Percentiles rank a stretch among this genome's conserved stretches.
phyloP scores from a whole-genome alignment of 1,284 basidiomycete species.

The Taiwanofungus camphoratus region DNA sequence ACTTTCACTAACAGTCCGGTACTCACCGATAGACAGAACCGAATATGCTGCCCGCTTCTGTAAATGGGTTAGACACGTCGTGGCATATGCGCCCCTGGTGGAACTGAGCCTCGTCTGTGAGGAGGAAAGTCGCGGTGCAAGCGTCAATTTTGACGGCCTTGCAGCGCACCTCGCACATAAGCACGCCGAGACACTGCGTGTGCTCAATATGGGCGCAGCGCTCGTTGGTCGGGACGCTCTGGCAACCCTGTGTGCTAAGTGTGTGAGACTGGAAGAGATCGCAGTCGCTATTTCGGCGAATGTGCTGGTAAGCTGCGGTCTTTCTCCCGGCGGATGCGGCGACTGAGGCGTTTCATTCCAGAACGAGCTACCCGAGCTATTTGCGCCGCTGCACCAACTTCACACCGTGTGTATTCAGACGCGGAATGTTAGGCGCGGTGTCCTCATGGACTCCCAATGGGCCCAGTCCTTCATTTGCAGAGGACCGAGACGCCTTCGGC shows the following conservation, averaged over 20 bases:
- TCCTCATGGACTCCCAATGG: not conserved
- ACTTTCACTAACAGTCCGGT: constrained; percentile 34
- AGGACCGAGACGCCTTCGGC: constrained; percentile 1
- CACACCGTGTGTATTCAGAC: not conserved
- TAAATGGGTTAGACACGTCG: constrained; percentile 39
- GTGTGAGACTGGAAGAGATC: constrained; percentile 14
- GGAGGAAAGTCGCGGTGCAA: constrained; percentile 19
- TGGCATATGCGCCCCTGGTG: constrained; percentile 35
- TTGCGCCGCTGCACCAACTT: not conserved
- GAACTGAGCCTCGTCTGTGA: constrained; percentile 30
- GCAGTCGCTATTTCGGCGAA: constrained; percentile 8
- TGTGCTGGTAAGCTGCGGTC: constrained; percentile 9
- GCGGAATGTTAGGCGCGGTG: constrained; percentile 2
- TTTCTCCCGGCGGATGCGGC: not conserved
- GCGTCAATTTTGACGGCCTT: constrained; percentile 34
- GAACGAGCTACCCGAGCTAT: not conserved
- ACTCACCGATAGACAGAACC: constrained; percentile 22
- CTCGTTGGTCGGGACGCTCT: constrained; percentile 30
- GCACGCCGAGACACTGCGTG: constrained; percentile 31
- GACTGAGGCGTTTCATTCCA: not conserved
- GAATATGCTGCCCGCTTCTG: constrained; percentile 32
- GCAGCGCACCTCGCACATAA: constrained; percentile 35
- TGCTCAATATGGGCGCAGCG: constrained; percentile 31
- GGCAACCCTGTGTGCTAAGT: constrained; percentile 9
- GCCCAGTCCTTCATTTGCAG: not conserved